Conservation (phyloP, 768 basidiomycete genomes). For the Lyophyllum atratum region DNA sequence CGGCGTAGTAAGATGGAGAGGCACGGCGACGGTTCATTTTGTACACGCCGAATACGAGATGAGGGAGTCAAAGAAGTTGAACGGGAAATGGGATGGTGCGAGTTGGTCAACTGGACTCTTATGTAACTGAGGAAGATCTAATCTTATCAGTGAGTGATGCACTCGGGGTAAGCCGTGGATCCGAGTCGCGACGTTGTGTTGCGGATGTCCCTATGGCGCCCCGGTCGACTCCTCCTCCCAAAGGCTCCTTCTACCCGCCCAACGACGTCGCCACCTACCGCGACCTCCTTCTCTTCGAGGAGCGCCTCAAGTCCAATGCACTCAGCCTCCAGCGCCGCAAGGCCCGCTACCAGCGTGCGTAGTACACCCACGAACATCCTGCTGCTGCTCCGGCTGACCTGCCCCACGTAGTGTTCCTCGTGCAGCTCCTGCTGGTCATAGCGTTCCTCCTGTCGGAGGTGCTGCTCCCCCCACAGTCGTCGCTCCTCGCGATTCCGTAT, state of each 20-base stretch:
- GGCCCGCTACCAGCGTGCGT: constrained; percentile 79
- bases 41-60: no score
- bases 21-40: no score
- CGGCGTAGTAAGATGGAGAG: no score
- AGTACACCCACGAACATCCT: constrained; percentile 25
- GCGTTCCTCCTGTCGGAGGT: constrained; percentile 76
- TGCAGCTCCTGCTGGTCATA: constrained; percentile 67
- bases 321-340: constrained; percentile 79
- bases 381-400: not conserved
- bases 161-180: not conserved
- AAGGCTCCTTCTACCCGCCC: constrained; percentile 48
- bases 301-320: constrained; percentile 93
- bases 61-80: no score
- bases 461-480: constrained; percentile 61
- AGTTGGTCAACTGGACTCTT: no score
- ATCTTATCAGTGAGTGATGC: not conserved
- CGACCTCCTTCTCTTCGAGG: constrained; percentile 92
- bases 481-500: constrained; percentile 67
- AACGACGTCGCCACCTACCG: constrained; percentile 81
- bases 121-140: not conserved
- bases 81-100: no score
- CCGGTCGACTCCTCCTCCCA: constrained; percentile 38
- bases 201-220: constrained; percentile 15
- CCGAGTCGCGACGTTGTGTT: not conserved
- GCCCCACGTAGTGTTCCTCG: constrained; percentile 63